Conservation (phyloP, 768 basidiomycete genomes). For the Termitomyces sp. region DNA sequence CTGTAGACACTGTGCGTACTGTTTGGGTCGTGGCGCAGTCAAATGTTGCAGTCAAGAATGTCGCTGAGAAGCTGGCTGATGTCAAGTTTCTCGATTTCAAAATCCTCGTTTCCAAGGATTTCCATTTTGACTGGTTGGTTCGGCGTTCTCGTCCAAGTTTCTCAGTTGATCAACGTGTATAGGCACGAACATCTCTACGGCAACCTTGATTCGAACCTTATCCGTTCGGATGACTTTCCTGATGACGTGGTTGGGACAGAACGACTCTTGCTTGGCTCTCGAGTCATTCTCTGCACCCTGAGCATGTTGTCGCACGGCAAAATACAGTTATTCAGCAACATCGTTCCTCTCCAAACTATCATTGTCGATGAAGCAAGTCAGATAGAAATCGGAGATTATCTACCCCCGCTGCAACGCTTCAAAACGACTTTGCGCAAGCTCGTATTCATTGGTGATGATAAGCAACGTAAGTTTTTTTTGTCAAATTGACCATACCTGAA, state of each 20-base stretch:
- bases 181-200: slow-evolving; percentile 75
- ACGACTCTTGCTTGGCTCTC: slow-evolving; percentile 28
- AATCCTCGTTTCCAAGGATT: slow-evolving; percentile 58
- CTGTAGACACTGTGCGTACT: slow-evolving; percentile 18
- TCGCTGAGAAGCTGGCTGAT: slow-evolving; percentile 61
- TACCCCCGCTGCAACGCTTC: slow-evolving; percentile 31
- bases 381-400: slow-evolving; percentile 43
- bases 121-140: slow-evolving; percentile 56
- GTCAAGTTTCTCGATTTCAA: slow-evolving; percentile 45
- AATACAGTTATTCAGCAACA: slow-evolving; percentile 16
- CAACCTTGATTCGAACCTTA: slow-evolving; percentile 38
- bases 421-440: slow-evolving; percentile 31
- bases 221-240: slow-evolving; percentile 34
- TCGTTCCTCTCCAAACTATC: slow-evolving; percentile 32
- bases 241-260: slow-evolving; percentile 15
- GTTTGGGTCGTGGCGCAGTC: slow-evolving; percentile 71
- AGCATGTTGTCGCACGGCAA: slow-evolving; percentile 48
- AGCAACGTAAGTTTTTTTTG: slow-evolving; percentile 34
- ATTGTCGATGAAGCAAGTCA: slow-evolving; percentile 54
- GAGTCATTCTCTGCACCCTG: slow-evolving; percentile 63
- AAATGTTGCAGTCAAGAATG: slow-evolving; percentile 77
- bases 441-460: slow-evolving; percentile 49
- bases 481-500: background rate
- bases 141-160: background rate
- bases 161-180: background rate